Evolutionary conservation across 2,329 filamentous ascomycete species (phyloP).

Genomic region (Aspergillus costaricaensis): DNA sequence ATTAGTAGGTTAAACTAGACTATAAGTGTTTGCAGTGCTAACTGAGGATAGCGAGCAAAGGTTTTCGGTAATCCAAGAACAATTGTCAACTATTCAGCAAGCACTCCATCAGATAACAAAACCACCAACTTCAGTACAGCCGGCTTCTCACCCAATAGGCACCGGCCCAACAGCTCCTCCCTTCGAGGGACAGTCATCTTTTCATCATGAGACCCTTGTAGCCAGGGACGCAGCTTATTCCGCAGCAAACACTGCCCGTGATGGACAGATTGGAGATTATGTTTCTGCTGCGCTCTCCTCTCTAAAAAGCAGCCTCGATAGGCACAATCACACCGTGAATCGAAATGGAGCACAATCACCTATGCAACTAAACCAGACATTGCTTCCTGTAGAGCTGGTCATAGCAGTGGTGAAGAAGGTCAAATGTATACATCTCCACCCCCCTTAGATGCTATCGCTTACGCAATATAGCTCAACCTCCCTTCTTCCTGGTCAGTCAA

Average conservation of each 20-base stretch:
- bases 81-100: constrained; percentile 22
- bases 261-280: constrained; percentile 17
- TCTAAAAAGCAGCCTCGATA: constrained; percentile 22
- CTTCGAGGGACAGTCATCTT: constrained; percentile 29
- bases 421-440: constrained; percentile 14
- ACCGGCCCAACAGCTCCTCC: constrained; percentile 22
- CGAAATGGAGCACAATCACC: not conserved
- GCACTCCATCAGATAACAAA: constrained; percentile 18
- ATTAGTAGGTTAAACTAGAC: constrained; percentile 19
- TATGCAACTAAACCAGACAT: constrained; percentile 2
- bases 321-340: constrained; percentile 8
- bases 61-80: constrained; percentile 22
- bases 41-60: constrained; percentile 19
- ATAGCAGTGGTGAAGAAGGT: constrained; percentile 25
- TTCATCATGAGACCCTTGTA: constrained; percentile 27
- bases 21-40: not conserved
- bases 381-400: constrained; percentile 24
- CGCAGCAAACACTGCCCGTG: constrained; percentile 17
- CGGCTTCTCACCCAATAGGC: constrained; percentile 13
- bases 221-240: constrained; percentile 27
- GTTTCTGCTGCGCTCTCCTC: constrained; percentile 25
- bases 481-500: constrained; percentile 29
- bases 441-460: not conserved
- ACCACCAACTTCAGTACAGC: not conserved
- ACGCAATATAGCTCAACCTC: constrained; percentile 21